Conservation (phyloP, 345 rosid species). For the Aurinia saxatilis region DNA sequence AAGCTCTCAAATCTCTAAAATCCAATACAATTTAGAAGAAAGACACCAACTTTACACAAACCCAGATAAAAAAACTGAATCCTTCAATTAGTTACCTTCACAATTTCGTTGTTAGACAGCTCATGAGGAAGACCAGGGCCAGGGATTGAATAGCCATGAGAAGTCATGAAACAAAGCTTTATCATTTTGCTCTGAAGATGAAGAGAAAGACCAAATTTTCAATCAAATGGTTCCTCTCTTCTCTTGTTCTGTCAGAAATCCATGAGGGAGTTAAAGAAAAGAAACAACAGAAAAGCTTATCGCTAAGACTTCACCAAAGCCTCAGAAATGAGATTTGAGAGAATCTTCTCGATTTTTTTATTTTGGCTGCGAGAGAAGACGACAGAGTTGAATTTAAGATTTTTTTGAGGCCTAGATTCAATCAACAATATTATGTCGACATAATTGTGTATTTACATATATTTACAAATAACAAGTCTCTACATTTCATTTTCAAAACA, state of each 20-base stretch:
- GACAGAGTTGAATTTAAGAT: background rate
- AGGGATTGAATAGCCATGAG: slow-evolving; percentile 41
- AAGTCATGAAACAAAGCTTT: slow-evolving; percentile 61
- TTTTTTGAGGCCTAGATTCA: slow-evolving; percentile 18
- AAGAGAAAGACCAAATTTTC: slow-evolving; percentile 33
- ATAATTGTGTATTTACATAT: no score
- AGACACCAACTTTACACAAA: slow-evolving; percentile 2
- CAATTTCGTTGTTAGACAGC: slow-evolving; percentile 30
- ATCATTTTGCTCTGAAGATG: slow-evolving; percentile 32
- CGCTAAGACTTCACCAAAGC: slow-evolving; percentile 18
- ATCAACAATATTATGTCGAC: background rate
- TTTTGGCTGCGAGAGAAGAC: slow-evolving; percentile 25
- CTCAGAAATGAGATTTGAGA: slow-evolving; percentile 25
- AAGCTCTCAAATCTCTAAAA: background rate
- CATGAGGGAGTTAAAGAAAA: slow-evolving; percentile 1
- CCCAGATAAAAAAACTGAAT: background rate
- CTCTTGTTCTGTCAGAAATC: background rate
- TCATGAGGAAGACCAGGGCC: slow-evolving; percentile 39
- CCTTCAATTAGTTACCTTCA: slow-evolving; percentile 38
- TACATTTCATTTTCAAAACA: no score
- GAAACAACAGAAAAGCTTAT: slow-evolving; percentile 26
- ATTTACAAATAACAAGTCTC: no score
- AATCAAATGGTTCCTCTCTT: background rate
- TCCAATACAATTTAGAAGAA: background rate
- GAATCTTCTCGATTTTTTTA: slow-evolving; percentile 30